Percentiles rank a stretch among this genome's conserved stretches.
These are phyloP conservation scores for Trebouxiophyceae sp. DNA, from an alignment of 163 green algal genomes.

Conservation along the genomic window DNA sequence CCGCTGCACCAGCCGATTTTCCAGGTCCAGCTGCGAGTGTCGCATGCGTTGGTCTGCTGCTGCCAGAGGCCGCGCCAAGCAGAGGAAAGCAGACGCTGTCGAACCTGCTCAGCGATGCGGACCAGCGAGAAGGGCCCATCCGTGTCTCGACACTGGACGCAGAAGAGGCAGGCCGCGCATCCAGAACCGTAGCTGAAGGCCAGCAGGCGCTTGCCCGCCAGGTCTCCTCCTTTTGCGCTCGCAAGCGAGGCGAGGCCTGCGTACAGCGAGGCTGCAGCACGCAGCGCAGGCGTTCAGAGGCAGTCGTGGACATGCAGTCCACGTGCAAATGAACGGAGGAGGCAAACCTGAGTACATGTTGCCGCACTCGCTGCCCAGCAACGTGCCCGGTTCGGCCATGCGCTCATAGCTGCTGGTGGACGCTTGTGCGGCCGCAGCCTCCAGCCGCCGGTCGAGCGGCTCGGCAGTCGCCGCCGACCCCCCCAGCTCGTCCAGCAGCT, in stretches of 20 bases:
- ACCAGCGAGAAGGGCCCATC: conserved; percentile 24
- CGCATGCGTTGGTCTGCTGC: too few relatives aligned
- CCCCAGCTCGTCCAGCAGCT: not conserved
- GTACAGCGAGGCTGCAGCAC: conserved; percentile 62
- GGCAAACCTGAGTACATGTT: conserved; percentile 90
- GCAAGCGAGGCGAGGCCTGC: conserved; percentile 52
- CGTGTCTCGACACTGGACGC: conserved; percentile 25
- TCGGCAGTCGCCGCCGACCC: too few relatives aligned
- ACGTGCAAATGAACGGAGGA: too few relatives aligned
- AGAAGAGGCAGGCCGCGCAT: conserved; percentile 47
- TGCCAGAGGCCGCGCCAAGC: not conserved
- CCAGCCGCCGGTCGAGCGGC: too few relatives aligned
- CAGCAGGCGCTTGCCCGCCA: conserved; percentile 56
- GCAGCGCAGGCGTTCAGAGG: too few relatives aligned
- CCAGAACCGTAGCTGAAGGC: conserved; percentile 79
- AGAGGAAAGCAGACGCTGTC: not conserved
- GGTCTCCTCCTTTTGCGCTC: conserved; percentile 19
- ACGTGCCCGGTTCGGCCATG: conserved; percentile 37
- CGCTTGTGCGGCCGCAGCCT: not conserved
- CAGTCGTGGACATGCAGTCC: too few relatives aligned
- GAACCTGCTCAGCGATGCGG: conserved; percentile 4
- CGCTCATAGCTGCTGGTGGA: not conserved
- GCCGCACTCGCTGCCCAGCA: conserved; percentile 40
- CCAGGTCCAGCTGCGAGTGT: conserved; percentile 19
- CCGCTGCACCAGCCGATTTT: conserved; percentile 21